Percentiles rank a stretch among this genome's conserved stretches.
phyloP scores from a whole-genome alignment of 176 grass and related monocot species.

The Musa troglodytarum region DNA sequence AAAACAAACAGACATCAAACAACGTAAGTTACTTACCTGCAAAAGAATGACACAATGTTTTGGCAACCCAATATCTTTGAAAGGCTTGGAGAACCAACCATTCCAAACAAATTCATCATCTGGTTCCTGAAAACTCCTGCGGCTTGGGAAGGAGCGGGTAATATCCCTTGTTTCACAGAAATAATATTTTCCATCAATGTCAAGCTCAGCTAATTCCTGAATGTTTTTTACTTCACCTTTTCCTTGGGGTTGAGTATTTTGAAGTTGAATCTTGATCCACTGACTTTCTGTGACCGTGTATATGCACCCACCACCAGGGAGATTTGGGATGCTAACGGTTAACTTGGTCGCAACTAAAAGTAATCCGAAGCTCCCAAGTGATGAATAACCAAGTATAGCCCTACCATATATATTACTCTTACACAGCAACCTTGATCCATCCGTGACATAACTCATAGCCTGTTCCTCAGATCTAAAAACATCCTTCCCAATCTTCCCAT shows the following conservation, averaged over 20 bases:
- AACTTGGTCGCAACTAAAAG: constrained; percentile 75
- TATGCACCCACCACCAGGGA: constrained; percentile 79
- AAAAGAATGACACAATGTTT: constrained; percentile 81
- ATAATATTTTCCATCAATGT: constrained; percentile 95
- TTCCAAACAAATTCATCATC: constrained; percentile 96
- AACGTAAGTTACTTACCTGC: constrained; percentile 25
- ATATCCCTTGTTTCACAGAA: constrained; percentile 97
- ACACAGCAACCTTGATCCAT: constrained; percentile 59
- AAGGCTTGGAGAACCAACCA: constrained; percentile 84
- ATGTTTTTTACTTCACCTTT: constrained; percentile 73
- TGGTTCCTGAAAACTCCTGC: constrained; percentile 44
- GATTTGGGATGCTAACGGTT: constrained; percentile 37
- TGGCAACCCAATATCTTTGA: constrained; percentile 74
- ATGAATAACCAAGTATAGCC: constrained; percentile 68
- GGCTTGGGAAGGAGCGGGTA: constrained; percentile 76
- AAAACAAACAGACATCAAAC: neutral
- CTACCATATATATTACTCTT: constrained; percentile 53
- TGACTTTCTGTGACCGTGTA: constrained; percentile 65
- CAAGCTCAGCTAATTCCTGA: constrained; percentile 65
- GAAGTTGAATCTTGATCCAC: constrained; percentile 84
- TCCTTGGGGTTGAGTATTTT: constrained; percentile 73
- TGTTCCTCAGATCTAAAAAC: constrained; percentile 60
- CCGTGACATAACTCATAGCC: constrained; percentile 68
- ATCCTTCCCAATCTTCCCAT: constrained; percentile 53
- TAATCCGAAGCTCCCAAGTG: constrained; percentile 57